Percentiles rank a stretch among this genome's conserved stretches.
These are phyloP conservation scores for Pythium myriotylum DNA, from an alignment of 352 stramenopile species.

Conservation along the genomic window DNA sequence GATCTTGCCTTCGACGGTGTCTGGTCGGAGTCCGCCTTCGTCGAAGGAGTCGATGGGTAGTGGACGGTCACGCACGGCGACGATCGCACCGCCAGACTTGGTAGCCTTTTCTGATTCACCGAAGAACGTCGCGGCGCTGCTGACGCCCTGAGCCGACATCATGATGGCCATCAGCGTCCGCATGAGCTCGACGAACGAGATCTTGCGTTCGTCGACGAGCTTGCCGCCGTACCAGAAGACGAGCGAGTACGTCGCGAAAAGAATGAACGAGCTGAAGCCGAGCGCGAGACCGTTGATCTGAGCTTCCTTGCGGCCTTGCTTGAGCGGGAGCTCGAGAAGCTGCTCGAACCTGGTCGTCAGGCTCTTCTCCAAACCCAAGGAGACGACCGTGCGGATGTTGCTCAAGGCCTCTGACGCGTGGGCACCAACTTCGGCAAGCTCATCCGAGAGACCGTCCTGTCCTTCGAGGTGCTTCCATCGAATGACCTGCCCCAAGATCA, in stretches of 20 bases:
- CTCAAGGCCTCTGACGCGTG: slow-evolving; percentile 31
- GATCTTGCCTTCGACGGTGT: slow-evolving; percentile 33
- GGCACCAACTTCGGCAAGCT: slow-evolving; percentile 28
- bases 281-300: no score
- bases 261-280: no score
- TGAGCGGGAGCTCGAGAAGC: slow-evolving; percentile 9
- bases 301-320: slow-evolving; percentile 17
- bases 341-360: background rate
- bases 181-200: slow-evolving; percentile 29
- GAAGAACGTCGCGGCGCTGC: slow-evolving; percentile 4
- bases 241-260: no score
- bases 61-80: slow-evolving; percentile 33
- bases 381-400: slow-evolving; percentile 35
- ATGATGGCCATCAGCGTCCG: slow-evolving; percentile 36
- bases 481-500: slow-evolving; percentile 39
- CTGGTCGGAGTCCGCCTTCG: slow-evolving; percentile 17
- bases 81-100: slow-evolving; percentile 42
- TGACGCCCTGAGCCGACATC: slow-evolving; percentile 29
- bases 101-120: slow-evolving; percentile 44
- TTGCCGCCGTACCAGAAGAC: no score
- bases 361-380: slow-evolving; percentile 1
- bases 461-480: slow-evolving; percentile 11
- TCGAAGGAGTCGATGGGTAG: slow-evolving; percentile 41
- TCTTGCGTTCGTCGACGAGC: no score
- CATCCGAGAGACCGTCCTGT: slow-evolving; percentile 22